These are phyloP conservation scores for Plasmodium blacklocki DNA, from an alignment of 169 alveolate species.

Conservation along the genomic window DNA sequence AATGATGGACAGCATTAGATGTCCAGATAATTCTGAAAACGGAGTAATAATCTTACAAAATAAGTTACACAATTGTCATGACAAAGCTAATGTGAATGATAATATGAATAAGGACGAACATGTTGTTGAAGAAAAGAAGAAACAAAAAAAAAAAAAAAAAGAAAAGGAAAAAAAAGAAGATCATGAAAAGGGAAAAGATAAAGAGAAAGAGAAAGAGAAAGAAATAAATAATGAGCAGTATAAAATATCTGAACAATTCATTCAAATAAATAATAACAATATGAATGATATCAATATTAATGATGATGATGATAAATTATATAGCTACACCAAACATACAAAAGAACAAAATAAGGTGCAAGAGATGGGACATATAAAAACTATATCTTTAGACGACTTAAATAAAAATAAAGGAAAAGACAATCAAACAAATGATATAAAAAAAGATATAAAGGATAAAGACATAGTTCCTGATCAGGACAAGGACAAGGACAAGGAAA, in stretches of 20 bases:
- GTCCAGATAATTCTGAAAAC: too few species aligned
- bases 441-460: too few species aligned
- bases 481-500: too few species aligned
- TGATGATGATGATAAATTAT: background rate
- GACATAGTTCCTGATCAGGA: too few species aligned
- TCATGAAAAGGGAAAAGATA: slow-evolving; percentile 18
- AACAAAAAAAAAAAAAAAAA: slow-evolving; percentile 34
- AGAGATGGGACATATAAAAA: too few species aligned
- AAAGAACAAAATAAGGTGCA: background rate
- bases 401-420: too few species aligned
- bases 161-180: slow-evolving; percentile 23
- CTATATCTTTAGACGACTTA: too few species aligned
- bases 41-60: too few species aligned
- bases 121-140: background rate
- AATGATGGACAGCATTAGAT: too few species aligned
- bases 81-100: background rate
- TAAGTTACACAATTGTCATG: background rate
- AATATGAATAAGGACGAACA: background rate
- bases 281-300: background rate
- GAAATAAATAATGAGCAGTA: background rate
- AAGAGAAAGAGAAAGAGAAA: background rate
- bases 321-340: background rate
- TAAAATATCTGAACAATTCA: too few species aligned
- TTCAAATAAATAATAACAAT: background rate
- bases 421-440: too few species aligned